Percentiles rank a stretch among this genome's conserved stretches.
Evolutionary conservation across 2,329 filamentous ascomycete species (phyloP).

Genomic region (Fusarium brachygibbosum): DNA sequence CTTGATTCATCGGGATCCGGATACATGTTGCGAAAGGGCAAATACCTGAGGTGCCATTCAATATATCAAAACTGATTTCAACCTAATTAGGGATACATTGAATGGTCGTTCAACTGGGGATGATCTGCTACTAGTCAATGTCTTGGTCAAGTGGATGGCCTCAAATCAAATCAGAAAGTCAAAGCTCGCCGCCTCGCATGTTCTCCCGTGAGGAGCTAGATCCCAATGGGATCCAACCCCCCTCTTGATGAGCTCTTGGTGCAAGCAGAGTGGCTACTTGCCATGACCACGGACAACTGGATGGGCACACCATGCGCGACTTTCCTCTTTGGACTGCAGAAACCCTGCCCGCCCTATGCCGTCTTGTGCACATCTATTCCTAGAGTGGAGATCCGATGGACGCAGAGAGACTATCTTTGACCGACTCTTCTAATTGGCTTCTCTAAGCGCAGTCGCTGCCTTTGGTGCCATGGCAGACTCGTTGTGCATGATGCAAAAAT

Average conservation of each 20-base stretch:
- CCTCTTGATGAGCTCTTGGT: slow-evolving; percentile 37
- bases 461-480: slow-evolving; percentile 49
- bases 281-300: slow-evolving; percentile 40
- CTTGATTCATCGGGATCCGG: slow-evolving; percentile 5
- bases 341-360: slow-evolving; percentile 44
- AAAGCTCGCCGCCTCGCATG: slow-evolving; percentile 43
- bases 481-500: slow-evolving; percentile 55
- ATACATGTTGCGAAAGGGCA: not conserved
- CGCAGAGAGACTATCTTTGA: slow-evolving; percentile 45
- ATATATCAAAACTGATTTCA: slow-evolving; percentile 21
- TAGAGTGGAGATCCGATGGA: slow-evolving; percentile 46
- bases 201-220: slow-evolving; percentile 44
- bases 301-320: slow-evolving; percentile 52
- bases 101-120: slow-evolving; percentile 27
- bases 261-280: slow-evolving; percentile 47
- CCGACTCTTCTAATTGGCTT: slow-evolving; percentile 59
- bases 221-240: slow-evolving; percentile 39
- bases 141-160: slow-evolving; percentile 39
- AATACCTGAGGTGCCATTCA: not conserved
- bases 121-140: slow-evolving; percentile 21
- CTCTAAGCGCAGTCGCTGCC: slow-evolving; percentile 61
- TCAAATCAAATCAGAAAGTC: slow-evolving; percentile 44
- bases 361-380: slow-evolving; percentile 51
- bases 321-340: slow-evolving; percentile 47
- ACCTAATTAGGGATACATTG: slow-evolving; percentile 24